Evolutionary conservation across 2,329 filamentous ascomycete genomes (phyloP), one percentile per base, ranked within the genome.

Genomic region (Aspergillus flavus): DNA sequence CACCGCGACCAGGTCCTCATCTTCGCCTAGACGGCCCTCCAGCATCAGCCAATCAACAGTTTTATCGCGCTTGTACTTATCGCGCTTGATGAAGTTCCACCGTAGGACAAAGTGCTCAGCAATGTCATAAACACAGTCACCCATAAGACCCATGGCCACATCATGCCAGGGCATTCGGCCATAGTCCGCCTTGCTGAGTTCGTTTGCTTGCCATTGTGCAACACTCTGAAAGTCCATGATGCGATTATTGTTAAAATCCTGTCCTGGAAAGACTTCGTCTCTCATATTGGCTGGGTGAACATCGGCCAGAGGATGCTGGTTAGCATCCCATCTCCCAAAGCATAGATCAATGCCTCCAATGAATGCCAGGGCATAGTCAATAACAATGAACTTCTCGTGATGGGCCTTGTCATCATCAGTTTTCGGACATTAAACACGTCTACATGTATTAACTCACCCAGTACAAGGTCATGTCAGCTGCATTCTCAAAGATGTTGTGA

Each of bases 141-240:
- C 94, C 62, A 95, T 86, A n/a, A 97, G 71, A 14, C 91, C 93
- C 91, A 98, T 96, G 11, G 92, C 86, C 3, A 97, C 93, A 75
- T 99, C 95, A 74, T 98, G 94, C 95, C 95, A 99, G 0, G 94
- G 94, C 95, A 99, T 98, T 34, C 95, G 90, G 9, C 94, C 94
- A 71, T 90, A 96, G 56, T 97, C 92, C 3, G 91, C 89, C 79
- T 98, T 98, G 77, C 89, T 93, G 19, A 98, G 82, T 75, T 97
- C 93, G 69, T 99, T 98, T 57, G 90, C 87, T 77, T 95, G 93
- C 94, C 94, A 98, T 73, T 97, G 90, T 34, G 91, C 78, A 1
- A 98, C 95, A 36, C 90, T 91, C 71, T 97, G 86, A 76, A 98
- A 99, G 73, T 99, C 95, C 90, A 96, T 91, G 70, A 98, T 89